These are phyloP conservation scores for Coemansia guatemalensis DNA, from an alignment of 192 early-diverging fungal species.

Conservation along the genomic window DNA sequence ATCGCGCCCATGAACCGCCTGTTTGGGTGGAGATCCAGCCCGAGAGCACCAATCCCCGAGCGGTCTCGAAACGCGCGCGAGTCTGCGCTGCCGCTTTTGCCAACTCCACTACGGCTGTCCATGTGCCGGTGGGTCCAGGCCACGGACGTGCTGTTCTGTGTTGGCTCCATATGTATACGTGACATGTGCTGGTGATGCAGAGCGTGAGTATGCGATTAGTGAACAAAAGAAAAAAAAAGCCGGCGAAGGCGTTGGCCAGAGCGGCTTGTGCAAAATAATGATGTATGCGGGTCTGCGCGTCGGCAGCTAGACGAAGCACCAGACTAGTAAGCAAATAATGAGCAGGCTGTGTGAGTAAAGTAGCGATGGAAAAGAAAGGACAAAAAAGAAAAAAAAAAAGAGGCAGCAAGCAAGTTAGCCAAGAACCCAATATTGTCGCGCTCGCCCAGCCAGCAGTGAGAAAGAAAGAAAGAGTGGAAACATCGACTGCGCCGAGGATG, in stretches of 20 bases:
- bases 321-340: background rate
- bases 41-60: constrained; percentile 13
- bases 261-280: background rate
- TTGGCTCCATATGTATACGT: constrained; percentile 28
- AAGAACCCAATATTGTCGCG: background rate
- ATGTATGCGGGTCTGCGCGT: background rate
- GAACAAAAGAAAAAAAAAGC: background rate
- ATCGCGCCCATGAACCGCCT: constrained; percentile 6
- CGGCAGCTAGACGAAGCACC: background rate
- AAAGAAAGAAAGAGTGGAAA: constrained; percentile 8
- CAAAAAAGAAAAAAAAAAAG: constrained; percentile 1
- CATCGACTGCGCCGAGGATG: constrained; percentile 1
- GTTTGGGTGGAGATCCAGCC: constrained; percentile 12
- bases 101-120: constrained; percentile 3
- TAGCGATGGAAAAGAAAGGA: constrained; percentile 1
- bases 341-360: background rate
- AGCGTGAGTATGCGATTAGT: background rate
- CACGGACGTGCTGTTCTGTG: constrained; percentile 15
- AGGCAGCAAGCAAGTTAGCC: background rate
- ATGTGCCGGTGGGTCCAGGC: constrained; percentile 21
- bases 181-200: constrained; percentile 21
- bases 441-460: background rate
- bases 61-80: constrained; percentile 7
- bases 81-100: constrained; percentile 1
- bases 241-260: background rate